phyloP scores from a whole-genome alignment of 2,329 filamentous ascomycete species.

The Talaromyces sp. region DNA sequence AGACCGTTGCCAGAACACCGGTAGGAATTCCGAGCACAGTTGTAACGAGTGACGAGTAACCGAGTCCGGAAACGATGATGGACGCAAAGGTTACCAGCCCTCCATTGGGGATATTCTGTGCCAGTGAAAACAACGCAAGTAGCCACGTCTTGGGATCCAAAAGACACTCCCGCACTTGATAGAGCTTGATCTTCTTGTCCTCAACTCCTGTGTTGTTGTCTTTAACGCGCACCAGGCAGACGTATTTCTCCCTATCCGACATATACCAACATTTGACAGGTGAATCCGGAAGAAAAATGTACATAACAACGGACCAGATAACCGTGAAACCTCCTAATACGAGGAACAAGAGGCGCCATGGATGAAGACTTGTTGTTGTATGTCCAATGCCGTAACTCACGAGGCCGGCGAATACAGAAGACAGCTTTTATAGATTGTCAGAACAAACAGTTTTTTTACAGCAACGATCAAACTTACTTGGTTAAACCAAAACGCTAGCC shows the following conservation, averaged over 20 bases:
- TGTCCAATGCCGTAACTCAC: slow-evolving; percentile 31
- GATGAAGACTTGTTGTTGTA: slow-evolving; percentile 18
- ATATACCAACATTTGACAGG: slow-evolving; percentile 19
- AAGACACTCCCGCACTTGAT: slow-evolving; percentile 37
- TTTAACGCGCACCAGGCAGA: slow-evolving; percentile 19
- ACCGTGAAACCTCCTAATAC: slow-evolving; percentile 18
- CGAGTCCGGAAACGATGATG: slow-evolving; percentile 23
- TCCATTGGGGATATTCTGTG: slow-evolving; percentile 24
- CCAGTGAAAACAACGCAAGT: slow-evolving; percentile 15
- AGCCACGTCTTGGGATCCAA: slow-evolving; percentile 28
- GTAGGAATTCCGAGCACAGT: slow-evolving; percentile 24
- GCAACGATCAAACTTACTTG: slow-evolving; percentile 8
- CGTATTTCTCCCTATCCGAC: slow-evolving; percentile 16
- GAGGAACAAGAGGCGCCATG: slow-evolving; percentile 19
- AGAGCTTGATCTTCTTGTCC: slow-evolving; percentile 40
- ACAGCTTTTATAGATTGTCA: slow-evolving; percentile 15
- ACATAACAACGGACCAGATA: slow-evolving; percentile 15
- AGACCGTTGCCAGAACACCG: slow-evolving; percentile 21
- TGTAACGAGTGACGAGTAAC: slow-evolving; percentile 18
- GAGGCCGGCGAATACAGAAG: slow-evolving; percentile 27
- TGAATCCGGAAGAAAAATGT: slow-evolving; percentile 17
- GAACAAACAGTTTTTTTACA: slow-evolving; percentile 9
- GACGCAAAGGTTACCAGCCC: slow-evolving; percentile 24
- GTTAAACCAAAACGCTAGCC: slow-evolving; percentile 8
- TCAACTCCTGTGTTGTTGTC: slow-evolving; percentile 21